phyloP scores from a whole-genome alignment of 2,329 filamentous ascomycete species.

The Penicillium sp. region DNA sequence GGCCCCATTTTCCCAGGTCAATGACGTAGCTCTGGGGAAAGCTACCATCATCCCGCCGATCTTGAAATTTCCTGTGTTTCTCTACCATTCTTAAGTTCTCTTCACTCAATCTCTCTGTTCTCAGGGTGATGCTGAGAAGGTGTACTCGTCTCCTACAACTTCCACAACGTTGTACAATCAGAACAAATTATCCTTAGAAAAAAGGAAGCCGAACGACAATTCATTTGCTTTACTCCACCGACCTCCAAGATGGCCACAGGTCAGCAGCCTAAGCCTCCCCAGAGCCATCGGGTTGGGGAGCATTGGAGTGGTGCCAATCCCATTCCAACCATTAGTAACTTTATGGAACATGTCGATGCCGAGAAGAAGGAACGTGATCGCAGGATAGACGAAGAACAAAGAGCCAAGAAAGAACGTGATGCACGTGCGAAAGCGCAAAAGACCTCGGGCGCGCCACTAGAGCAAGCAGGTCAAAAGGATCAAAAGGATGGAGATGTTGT shows the following conservation, averaged over 20 bases:
- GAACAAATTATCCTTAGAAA: not conserved
- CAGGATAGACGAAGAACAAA: slow-evolving; percentile 61
- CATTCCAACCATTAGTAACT: slow-evolving; percentile 82
- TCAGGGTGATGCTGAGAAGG: slow-evolving; percentile 1
- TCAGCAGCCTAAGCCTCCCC: slow-evolving; percentile 14
- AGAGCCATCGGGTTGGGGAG: slow-evolving; percentile 53
- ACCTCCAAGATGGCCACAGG: slow-evolving; percentile 11
- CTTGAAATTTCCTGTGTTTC: not conserved
- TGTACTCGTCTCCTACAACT: not conserved
- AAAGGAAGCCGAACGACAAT: not conserved
- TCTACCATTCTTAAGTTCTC: not conserved
- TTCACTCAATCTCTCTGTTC: not conserved
- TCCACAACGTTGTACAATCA: not conserved
- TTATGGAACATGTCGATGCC: slow-evolving; percentile 72
- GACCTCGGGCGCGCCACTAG: slow-evolving; percentile 9
- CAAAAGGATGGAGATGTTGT: slow-evolving; percentile 46
- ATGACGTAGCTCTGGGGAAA: slow-evolving; percentile 25
- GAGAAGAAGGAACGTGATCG: slow-evolving; percentile 76
- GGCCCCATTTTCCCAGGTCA: slow-evolving; percentile 17
- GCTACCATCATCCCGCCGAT: slow-evolving; percentile 8
- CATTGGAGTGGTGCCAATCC: slow-evolving; percentile 82
- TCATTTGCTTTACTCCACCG: not conserved
- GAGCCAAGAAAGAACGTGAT: slow-evolving; percentile 27
- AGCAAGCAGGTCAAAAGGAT: slow-evolving; percentile 44
- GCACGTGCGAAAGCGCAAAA: slow-evolving; percentile 28